A percentile compares a stretch with the other conserved stretches of the same genome.
Evolutionary conservation across 352 stramenopile species (phyloP).

Genomic region (Aphanomyces astaci): DNA sequence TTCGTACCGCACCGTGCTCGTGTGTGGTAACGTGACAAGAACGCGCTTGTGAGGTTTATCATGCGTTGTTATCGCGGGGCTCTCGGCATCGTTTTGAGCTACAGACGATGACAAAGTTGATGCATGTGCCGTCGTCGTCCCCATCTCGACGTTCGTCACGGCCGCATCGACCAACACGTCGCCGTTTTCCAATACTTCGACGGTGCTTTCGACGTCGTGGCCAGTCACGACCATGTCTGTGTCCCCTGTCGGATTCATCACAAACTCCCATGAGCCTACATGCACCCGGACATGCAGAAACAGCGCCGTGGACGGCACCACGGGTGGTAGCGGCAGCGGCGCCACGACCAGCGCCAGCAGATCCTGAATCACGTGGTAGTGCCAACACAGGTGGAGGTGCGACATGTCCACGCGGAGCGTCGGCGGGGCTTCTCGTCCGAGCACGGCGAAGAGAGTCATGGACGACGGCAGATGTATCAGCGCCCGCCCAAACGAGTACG

Average conservation of each 20-base stretch:
- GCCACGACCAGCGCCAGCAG: not conserved
- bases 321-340: not conserved
- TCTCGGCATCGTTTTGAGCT: no score
- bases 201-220: not conserved
- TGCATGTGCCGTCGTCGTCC: no score
- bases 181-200: not conserved
- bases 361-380: slow-evolving; percentile 15
- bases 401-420: not conserved
- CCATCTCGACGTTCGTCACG: not conserved
- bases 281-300: not conserved
- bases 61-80: no score
- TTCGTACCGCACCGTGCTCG: not conserved
- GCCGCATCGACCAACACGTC: slow-evolving; percentile 9
- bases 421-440: not conserved
- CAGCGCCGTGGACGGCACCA: not conserved
- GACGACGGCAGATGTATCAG: not conserved
- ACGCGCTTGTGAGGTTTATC: no score
- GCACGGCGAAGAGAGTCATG: not conserved
- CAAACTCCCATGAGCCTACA: not conserved
- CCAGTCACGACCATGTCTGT: not conserved
- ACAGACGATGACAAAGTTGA: no score
- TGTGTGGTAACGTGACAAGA: not conserved
- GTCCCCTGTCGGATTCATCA: not conserved
- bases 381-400: not conserved
- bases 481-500: slow-evolving; percentile 6